A percentile compares a stretch with the other conserved stretches of the same genome.
Evolutionary conservation across 78 protist species (phyloP).

Genomic region (Guillardia theta): DNA sequence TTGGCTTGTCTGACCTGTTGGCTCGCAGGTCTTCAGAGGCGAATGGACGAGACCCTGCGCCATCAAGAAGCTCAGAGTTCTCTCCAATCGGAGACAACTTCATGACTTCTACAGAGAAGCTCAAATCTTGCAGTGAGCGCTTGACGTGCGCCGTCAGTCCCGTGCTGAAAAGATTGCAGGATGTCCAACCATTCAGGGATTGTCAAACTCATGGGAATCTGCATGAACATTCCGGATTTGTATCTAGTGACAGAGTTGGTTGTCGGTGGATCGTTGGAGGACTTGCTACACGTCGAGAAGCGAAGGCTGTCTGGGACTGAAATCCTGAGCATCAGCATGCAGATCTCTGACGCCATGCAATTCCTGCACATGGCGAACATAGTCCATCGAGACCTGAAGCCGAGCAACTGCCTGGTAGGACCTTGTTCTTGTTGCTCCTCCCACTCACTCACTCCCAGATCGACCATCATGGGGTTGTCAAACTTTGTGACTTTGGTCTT

Average conservation of each 20-base stretch:
- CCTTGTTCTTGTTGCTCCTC: no score
- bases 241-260: neutral
- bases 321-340: neutral
- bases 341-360: slow-evolving; percentile 21
- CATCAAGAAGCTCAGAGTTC: neutral
- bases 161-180: neutral
- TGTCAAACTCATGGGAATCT: neutral
- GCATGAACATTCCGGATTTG: neutral
- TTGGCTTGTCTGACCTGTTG: neutral
- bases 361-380: neutral
- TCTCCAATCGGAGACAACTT: neutral
- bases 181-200: neutral
- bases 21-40: neutral
- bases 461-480: neutral
- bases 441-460: neutral
- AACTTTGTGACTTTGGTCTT: slow-evolving; percentile 36
- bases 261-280: neutral
- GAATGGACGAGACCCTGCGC: slow-evolving; percentile 32
- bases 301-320: neutral
- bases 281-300: neutral
- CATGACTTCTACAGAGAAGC: slow-evolving; percentile 7
- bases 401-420: neutral
- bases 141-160: neutral
- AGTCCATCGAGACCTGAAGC: slow-evolving; percentile 36
- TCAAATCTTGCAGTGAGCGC: neutral